These are phyloP conservation scores for Diaporthe caulivora DNA, from an alignment of 2,329 filamentous ascomycete genomes.

Conservation along the genomic window DNA sequence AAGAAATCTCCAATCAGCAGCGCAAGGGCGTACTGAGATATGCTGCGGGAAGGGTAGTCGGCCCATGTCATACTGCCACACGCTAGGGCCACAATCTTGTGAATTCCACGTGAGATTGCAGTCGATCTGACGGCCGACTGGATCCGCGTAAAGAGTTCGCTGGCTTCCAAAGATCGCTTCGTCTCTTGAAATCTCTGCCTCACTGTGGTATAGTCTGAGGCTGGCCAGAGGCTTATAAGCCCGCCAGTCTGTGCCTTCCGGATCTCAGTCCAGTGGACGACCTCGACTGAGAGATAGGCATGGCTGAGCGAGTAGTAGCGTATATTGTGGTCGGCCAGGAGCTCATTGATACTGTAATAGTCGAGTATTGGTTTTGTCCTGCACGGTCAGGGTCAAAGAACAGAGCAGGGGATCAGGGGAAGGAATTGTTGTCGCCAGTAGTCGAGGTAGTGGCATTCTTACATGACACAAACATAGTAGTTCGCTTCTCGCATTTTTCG, in stretches of 20 bases:
- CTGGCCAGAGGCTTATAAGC: too few species aligned
- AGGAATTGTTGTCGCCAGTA: background rate
- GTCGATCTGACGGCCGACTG: background rate
- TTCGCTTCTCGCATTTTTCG: too few species aligned
- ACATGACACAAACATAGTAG: background rate
- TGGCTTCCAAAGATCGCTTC: too few species aligned
- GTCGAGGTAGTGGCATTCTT: background rate
- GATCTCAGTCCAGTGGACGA: background rate
- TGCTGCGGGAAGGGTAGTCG: too few species aligned
- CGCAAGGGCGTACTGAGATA: constrained; percentile 4
- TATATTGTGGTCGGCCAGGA: background rate
- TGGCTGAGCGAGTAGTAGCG: background rate
- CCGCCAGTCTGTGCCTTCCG: background rate
- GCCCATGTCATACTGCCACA: constrained; percentile 4
- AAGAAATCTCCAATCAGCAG: background rate
- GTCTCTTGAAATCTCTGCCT: too few species aligned
- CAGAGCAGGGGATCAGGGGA: background rate
- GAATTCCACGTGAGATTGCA: background rate
- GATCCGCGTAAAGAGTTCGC: too few species aligned
- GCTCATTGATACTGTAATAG: background rate
- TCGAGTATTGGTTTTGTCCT: background rate
- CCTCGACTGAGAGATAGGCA: background rate
- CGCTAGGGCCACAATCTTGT: constrained; percentile 7
- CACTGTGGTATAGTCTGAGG: too few species aligned
- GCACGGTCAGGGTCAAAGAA: background rate